Base-by-base conservation (phyloP, 331 rosid genomes). In the Saraca asoca region DNA sequence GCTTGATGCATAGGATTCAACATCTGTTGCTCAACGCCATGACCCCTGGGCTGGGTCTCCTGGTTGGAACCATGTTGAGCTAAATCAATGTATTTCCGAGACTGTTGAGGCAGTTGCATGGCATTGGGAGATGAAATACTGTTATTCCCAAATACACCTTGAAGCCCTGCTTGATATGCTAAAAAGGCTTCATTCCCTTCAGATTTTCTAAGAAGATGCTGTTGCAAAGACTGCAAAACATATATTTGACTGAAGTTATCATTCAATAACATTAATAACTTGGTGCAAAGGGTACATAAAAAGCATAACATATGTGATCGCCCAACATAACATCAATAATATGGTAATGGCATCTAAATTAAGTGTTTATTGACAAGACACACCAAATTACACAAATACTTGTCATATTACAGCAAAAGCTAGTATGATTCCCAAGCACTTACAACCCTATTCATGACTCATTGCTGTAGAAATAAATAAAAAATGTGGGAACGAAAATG, bases 121-220 rank as follows among this genome's bases (percentile, higher is more conserved):
- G 92, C 78, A 64, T 72, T 71, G 7, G 96, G 85, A 68, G 90
- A 62, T 70, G 90, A 68, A 75, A 90, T 88, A 78, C 79, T 88
- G 77, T 76, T 81, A 66, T 70, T 83, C 49, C 81, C 90, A 73
- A 80, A 68, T 57, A 52, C 85, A 72, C 96, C 98, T 69, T 83
- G 98, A 74, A 82, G 66, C 79, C 85, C 90, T 52, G 90, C 86
- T 71, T 86, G 97, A 79, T 90, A 88, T 49, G 91, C 83, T 68
- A 86, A 43, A 65, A 78, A 77, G 48, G 91, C 76, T 83, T 94
- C 99, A 64, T 83, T 90, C 64, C 96, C 97, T 77, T 88, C 99
- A 46, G 97, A 79, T 71, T 86, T 90, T 78, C 99, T 85, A 39
- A 86, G 85, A 52, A 90, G 85, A 19, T 88, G 96, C 16, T 87